Conservation (phyloP, 2,329 filamentous ascomycete species). For the Pseudogymnoascus sp. region DNA sequence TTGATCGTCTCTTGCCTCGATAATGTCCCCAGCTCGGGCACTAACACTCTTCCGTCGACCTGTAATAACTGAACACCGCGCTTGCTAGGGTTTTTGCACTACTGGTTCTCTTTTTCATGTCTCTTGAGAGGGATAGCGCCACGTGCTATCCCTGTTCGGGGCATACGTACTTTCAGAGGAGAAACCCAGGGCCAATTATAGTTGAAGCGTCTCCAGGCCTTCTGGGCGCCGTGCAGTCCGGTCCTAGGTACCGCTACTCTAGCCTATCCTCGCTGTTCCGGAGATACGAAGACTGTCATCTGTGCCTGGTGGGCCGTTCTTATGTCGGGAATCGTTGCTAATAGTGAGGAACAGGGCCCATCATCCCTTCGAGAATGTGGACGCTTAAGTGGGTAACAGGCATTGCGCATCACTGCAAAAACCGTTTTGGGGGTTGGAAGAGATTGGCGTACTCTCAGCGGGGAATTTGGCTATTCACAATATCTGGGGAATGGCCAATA, state of each 20-base stretch:
- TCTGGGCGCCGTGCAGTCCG: background rate
- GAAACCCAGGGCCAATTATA: constrained; percentile 1
- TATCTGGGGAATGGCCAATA: constrained; percentile 7
- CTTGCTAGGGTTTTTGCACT: constrained; percentile 6
- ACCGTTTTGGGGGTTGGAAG: constrained; percentile 1
- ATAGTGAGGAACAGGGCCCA: background rate
- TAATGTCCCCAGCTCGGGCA: constrained; percentile 6
- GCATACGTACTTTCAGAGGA: constrained; percentile 2
- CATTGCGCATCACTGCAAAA: constrained; percentile 2
- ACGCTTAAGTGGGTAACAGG: constrained; percentile 8
- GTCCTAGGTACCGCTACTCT: constrained; percentile 2
- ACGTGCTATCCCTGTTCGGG: constrained; percentile 8
- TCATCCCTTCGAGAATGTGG: background rate
- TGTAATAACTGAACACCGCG: constrained; percentile 4
- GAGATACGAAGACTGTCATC: constrained; percentile 1
- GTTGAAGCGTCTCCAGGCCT: background rate
- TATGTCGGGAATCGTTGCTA: background rate
- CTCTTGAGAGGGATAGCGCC: background rate
- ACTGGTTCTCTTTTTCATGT: constrained; percentile 1
- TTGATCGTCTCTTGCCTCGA: constrained; percentile 1
- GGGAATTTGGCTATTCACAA: background rate
- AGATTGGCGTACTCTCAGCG: background rate
- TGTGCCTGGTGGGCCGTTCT: constrained; percentile 1
- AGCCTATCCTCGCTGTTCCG: constrained; percentile 4
- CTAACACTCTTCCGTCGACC: constrained; percentile 4